phyloP scores from a whole-genome alignment of 2,329 filamentous ascomycete species.

The Ophiobolus disseminans region DNA sequence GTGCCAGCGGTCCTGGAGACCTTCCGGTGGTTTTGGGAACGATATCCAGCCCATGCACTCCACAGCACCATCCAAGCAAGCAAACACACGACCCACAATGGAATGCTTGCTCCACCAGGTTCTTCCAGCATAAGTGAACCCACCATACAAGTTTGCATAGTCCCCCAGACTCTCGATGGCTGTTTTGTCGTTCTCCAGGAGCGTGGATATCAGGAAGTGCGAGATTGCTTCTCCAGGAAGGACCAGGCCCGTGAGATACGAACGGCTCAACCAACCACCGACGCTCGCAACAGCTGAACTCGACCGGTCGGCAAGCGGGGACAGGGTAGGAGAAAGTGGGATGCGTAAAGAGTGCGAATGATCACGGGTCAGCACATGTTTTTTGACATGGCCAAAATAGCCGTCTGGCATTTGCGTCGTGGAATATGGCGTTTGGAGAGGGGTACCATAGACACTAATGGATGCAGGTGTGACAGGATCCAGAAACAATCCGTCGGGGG shows the following conservation, averaged over 20 bases:
- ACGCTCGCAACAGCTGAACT: conserved; percentile 36
- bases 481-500: conserved; percentile 30
- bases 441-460: conserved; percentile 48
- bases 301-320: conserved; percentile 18
- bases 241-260: conserved; percentile 62
- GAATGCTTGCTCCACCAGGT: conserved; percentile 66
- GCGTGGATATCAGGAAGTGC: conserved; percentile 62
- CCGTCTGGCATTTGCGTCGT: conserved; percentile 34
- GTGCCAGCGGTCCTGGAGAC: conserved; percentile 58
- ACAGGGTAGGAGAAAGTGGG: conserved; percentile 34
- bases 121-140: conserved; percentile 58
- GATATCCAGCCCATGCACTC: conserved; percentile 65
- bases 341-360: conserved; percentile 41
- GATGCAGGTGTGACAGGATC: conserved; percentile 38
- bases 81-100: conserved; percentile 62
- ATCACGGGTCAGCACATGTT: conserved; percentile 31
- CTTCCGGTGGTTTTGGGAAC: conserved; percentile 50
- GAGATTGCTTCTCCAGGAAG: conserved; percentile 62
- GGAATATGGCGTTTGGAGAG: conserved; percentile 46
- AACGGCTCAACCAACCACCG: conserved; percentile 63
- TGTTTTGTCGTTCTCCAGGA: conserved; percentile 62
- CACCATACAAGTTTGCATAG: conserved; percentile 61
- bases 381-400: conserved; percentile 44
- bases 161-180: conserved; percentile 59
- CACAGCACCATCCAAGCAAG: conserved; percentile 52